These are phyloP conservation scores for Phaeophleospora eucalypticola DNA, from an alignment of 2,329 filamentous ascomycete species.

Conservation along the genomic window DNA sequence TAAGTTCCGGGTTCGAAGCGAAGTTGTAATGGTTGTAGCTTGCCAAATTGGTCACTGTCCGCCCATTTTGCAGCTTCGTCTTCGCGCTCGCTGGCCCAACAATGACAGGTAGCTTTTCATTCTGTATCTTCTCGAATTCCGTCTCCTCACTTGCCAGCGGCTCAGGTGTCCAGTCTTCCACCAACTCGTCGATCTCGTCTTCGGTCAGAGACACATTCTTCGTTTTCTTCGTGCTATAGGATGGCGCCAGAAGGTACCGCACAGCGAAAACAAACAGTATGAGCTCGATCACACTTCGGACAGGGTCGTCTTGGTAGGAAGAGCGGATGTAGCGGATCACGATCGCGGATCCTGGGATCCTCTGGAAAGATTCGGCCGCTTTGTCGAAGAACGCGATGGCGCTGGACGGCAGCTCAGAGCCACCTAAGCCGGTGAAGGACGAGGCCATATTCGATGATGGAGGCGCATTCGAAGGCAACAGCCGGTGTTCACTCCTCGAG, in stretches of 20 bases:
- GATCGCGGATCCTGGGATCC: slow-evolving; percentile 89
- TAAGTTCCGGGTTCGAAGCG: slow-evolving; percentile 83
- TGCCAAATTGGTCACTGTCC: slow-evolving; percentile 87
- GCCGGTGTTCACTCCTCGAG: background rate
- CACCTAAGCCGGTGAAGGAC: slow-evolving; percentile 25
- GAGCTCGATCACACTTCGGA: slow-evolving; percentile 88
- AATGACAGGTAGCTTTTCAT: slow-evolving; percentile 81
- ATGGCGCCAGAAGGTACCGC: slow-evolving; percentile 83
- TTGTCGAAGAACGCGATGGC: slow-evolving; percentile 53
- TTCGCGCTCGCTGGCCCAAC: slow-evolving; percentile 87
- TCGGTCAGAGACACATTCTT: slow-evolving; percentile 86
- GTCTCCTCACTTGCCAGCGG: slow-evolving; percentile 75
- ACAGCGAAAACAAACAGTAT: slow-evolving; percentile 94
- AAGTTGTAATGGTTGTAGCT: slow-evolving; percentile 99
- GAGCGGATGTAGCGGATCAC: slow-evolving; percentile 92
- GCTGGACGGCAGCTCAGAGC: slow-evolving; percentile 55
- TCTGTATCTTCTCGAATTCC: slow-evolving; percentile 71
- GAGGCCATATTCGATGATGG: slow-evolving; percentile 16
- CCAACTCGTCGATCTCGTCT: slow-evolving; percentile 94
- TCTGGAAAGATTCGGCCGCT: slow-evolving; percentile 66
- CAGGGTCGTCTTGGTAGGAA: slow-evolving; percentile 94
- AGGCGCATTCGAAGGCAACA: background rate
- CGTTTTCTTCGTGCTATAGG: slow-evolving; percentile 85
- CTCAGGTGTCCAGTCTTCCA: slow-evolving; percentile 95
- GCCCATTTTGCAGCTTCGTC: slow-evolving; percentile 69